Percentiles rank a stretch among this genome's conserved stretches.
Evolutionary conservation across 2,329 filamentous ascomycete species (phyloP).

Genomic region (Nakataea oryzae): DNA sequence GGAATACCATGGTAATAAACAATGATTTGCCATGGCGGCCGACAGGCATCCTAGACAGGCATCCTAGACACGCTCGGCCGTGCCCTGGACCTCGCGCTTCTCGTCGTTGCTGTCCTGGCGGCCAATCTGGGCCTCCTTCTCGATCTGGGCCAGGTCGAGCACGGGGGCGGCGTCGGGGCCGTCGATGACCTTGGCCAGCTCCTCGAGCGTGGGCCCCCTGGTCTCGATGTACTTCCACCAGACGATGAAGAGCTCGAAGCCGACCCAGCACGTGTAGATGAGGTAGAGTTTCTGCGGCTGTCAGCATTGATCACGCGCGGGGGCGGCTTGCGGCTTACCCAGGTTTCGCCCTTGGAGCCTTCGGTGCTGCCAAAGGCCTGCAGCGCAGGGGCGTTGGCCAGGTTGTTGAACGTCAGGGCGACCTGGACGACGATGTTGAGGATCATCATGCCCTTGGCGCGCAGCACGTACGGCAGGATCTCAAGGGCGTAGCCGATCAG

Average conservation of each 20-base stretch:
- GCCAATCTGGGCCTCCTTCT: slow-evolving; percentile 19
- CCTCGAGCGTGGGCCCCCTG: slow-evolving; percentile 1
- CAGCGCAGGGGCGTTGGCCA: slow-evolving; percentile 1
- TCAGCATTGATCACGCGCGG: neutral
- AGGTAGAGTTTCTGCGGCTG: neutral
- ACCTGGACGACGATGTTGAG: slow-evolving; percentile 1
- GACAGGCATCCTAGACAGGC: no score
- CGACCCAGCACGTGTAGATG: slow-evolving; percentile 1
- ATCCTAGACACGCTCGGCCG: neutral
- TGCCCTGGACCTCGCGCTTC: slow-evolving; percentile 9
- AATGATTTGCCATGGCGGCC: no score
- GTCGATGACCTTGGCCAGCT: slow-evolving; percentile 3
- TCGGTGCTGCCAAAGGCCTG: slow-evolving; percentile 1
- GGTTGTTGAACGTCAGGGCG: slow-evolving; percentile 1
- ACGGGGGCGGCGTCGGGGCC: neutral
- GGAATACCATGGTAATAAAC: no score
- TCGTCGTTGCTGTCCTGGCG: slow-evolving; percentile 20
- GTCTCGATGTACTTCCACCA: slow-evolving; percentile 3
- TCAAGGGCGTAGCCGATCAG: slow-evolving; percentile 32
- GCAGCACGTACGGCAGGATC: slow-evolving; percentile 28
- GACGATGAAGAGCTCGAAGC: neutral
- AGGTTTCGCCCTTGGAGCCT: neutral
- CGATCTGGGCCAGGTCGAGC: slow-evolving; percentile 5
- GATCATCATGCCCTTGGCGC: slow-evolving; percentile 13
- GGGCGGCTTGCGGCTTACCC: no score